Percentiles rank a stretch among this genome's conserved stretches.
These are phyloP conservation scores for Sclerotinia borealis DNA, from an alignment of 2,329 filamentous ascomycete genomes.

Conservation along the genomic window DNA sequence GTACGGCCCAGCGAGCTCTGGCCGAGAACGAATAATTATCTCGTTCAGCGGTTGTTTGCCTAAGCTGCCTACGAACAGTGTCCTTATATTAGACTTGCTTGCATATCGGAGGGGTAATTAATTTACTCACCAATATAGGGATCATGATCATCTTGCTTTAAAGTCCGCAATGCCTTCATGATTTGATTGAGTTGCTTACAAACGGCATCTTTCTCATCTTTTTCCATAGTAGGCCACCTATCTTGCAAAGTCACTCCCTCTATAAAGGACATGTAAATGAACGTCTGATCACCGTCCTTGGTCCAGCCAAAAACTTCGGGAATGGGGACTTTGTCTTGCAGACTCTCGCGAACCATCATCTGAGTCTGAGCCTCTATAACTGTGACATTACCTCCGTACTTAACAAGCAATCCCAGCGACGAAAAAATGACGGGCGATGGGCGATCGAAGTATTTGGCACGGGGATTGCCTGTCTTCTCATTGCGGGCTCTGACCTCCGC, in stretches of 20 bases:
- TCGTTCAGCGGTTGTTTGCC: no score
- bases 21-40: no score
- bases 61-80: no score
- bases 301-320: conserved; percentile 5
- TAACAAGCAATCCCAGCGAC: conserved; percentile 11
- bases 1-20: no score
- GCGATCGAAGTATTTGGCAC: background rate
- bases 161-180: no score
- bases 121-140: no score
- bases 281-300: conserved; percentile 7
- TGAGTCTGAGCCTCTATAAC: conserved; percentile 11
- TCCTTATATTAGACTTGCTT: no score
- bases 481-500: conserved; percentile 8
- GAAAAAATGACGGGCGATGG: conserved; percentile 8
- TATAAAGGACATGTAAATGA: conserved; percentile 13
- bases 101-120: no score
- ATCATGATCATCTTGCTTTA: no score
- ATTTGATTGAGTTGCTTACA: no score
- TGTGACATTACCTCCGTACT: conserved; percentile 9
- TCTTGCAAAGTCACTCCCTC: conserved; percentile 13
- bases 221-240: conserved; percentile 4
- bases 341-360: conserved; percentile 8
- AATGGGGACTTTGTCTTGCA: conserved; percentile 10
- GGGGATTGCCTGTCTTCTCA: conserved; percentile 10
- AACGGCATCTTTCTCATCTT: background rate